Evolutionary conservation across 345 rosid genomes (phyloP), one percentile per base, ranked within the genome.

Genomic region (Dovyalis caffra): DNA sequence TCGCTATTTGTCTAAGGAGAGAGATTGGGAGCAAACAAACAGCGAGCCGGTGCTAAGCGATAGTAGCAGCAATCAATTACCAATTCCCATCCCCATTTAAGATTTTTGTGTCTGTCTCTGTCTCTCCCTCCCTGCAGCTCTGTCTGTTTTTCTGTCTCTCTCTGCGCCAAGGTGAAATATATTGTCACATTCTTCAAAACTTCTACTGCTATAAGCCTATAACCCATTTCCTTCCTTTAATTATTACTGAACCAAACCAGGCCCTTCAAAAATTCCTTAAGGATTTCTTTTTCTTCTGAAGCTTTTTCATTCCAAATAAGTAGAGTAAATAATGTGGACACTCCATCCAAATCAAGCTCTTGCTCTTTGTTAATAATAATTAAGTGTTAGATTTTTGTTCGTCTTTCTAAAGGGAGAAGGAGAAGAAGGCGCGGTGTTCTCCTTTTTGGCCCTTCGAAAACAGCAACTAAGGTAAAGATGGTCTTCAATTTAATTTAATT

Each of bases 111-210:
- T 23, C 61, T 56, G 61, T 56, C 61, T 12, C 47, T 43, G 47
- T 43, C 47, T 56, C 61, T n/a, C 15, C n/a, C 15, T 26, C 12
- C 14, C 61, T 56, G 61, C 61, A 56, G n/a, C 61, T 56, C 56
- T 71, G 58, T 34, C 62, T 18, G 63, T 63, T 49, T 51, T 43
- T 47, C 15, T 70, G 58, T 29, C 69, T 62, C n/a, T 77, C 76
- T 51, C 72, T 71, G 76, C 57, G 31, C 67, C 73, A 3, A 14
- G 49, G 49, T 51, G 37, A 25, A 32, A 26, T 23, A 40, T 67
- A 60, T 32, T 26, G 33, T 43, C 77, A 68, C 73, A 56, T 73
- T 31, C 23, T 67, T 61, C 69, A 35, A 78, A 61, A 73, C 29
- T 45, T 72, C 69, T 60, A 61, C 76, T 12, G 8, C 38, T n/a